A percentile compares a stretch with the other conserved stretches of the same genome.
phyloP scores from a whole-genome alignment of 2,329 filamentous ascomycete genomes.

The Amauroascus verrucosus region DNA sequence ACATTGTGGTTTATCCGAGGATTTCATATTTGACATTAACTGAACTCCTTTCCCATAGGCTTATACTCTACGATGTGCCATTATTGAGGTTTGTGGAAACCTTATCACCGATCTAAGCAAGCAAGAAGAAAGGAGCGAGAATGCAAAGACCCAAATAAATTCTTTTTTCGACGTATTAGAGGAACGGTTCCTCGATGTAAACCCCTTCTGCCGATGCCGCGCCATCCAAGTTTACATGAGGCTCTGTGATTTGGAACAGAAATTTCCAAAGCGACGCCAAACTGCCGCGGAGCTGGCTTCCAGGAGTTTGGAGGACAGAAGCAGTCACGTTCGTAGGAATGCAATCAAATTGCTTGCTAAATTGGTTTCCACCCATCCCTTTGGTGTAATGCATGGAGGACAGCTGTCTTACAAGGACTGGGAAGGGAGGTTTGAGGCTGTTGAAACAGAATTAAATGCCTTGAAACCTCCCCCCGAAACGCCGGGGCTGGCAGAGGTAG shows the following conservation, averaged over 20 bases:
- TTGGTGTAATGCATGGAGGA: constrained; percentile 81
- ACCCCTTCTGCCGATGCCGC: constrained; percentile 87
- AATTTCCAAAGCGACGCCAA: constrained; percentile 86
- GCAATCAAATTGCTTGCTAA: constrained; percentile 85
- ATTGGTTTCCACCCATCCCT: constrained; percentile 88
- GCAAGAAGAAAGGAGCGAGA: constrained; percentile 82
- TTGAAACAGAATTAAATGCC: constrained; percentile 70
- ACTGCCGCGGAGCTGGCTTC: constrained; percentile 77
- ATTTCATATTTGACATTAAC: neutral
- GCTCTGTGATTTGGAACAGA: constrained; percentile 88
- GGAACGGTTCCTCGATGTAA: constrained; percentile 90
- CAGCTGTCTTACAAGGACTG: constrained; percentile 78
- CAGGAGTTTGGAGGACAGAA: constrained; percentile 90
- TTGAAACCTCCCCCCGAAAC: constrained; percentile 67
- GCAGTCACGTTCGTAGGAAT: constrained; percentile 90
- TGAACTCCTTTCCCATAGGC: constrained; percentile 47
- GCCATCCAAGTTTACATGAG: constrained; percentile 88
- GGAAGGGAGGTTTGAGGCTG: constrained; percentile 68
- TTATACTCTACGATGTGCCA: constrained; percentile 81
- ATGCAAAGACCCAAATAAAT: constrained; percentile 88
- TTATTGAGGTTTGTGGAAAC: constrained; percentile 96
- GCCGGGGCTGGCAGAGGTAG: constrained; percentile 59
- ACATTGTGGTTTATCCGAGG: neutral
- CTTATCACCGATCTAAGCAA: constrained; percentile 83
- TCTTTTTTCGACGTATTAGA: constrained; percentile 96